A percentile compares a stretch with the other conserved stretches of the same genome.
These are phyloP conservation scores for Corylus americana DNA, from an alignment of 306 rosid species.

Conservation along the genomic window DNA sequence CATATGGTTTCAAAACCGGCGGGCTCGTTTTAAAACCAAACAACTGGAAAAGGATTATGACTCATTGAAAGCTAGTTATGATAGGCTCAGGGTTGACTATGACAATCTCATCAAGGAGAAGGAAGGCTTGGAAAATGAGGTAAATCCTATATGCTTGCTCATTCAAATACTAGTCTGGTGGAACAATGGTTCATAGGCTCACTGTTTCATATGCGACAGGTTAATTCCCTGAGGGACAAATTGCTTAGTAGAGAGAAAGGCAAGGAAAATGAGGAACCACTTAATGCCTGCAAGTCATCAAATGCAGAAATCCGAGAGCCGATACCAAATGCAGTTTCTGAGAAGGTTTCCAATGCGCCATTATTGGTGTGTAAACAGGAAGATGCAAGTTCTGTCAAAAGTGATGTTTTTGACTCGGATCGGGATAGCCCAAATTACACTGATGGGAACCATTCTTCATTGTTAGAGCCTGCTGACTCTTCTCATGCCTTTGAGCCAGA, in stretches of 20 bases:
- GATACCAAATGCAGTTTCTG: constrained; percentile 40
- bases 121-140: constrained; percentile 61
- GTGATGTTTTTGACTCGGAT: constrained; percentile 71
- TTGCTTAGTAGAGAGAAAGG: constrained; percentile 46
- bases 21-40: constrained; percentile 79
- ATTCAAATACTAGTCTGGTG: constrained; percentile 19
- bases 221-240: constrained; percentile 58
- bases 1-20: constrained; percentile 90
- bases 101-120: constrained; percentile 62
- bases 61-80: constrained; percentile 58
- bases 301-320: constrained; percentile 35
- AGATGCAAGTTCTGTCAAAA: constrained; percentile 78
- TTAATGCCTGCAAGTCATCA: constrained; percentile 42
- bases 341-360: constrained; percentile 39
- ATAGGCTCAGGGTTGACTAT: constrained; percentile 57
- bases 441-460: constrained; percentile 52
- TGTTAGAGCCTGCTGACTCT: constrained; percentile 65
- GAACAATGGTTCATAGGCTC: constrained; percentile 26
- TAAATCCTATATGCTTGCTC: constrained; percentile 31
- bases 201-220: constrained; percentile 35
- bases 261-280: constrained; percentile 32
- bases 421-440: constrained; percentile 49
- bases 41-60: constrained; percentile 75
- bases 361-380: constrained; percentile 64
- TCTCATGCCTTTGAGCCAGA: constrained; percentile 63